Evolutionary conservation across 345 rosid genomes (phyloP), one percentile per base, ranked within the genome.

Genomic region (Mercurialis annua): DNA sequence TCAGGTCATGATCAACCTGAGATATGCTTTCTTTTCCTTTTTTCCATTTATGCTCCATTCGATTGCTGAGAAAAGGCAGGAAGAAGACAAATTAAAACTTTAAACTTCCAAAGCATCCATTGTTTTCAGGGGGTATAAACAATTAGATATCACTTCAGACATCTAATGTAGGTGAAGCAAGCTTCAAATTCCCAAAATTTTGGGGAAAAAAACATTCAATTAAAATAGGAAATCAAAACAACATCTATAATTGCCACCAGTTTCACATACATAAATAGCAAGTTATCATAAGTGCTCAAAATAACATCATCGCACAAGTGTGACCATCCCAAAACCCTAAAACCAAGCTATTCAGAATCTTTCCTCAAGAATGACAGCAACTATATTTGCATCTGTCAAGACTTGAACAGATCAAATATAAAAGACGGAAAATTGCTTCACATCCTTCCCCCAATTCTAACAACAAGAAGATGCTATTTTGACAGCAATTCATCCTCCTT

Each of bases 51-150:
- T 67, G 83, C 83, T 78, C 59, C 84, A 76, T 73, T 80, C 66
- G 62, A 74, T 65, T 73, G 78, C 81, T 79, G 81, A 81, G 78
- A 77, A 80, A 81, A 83, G 64, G 59, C 60, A 79, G 68, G 72
- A 67, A 77, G 74, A 65, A 76, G 55, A 29, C 50, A 62, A 42
- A 67, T 63, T 58, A 71, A 64, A 55, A 64, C 51, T 59, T 59
- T 27, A 63, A 63, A 38, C 14, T 17, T 44, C 49, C 16, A 15
- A 29, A 2, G 38, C 3, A 63, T 36, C 29, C 29, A 65, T 29
- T 60, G 64, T 42, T 52, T n/a, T 68, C 26, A 64, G 49, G 29
- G 43, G 30, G 62, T 47, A 63, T 34, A 40, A 67, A 42, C 43
- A 60, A 77, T 54, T 1, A 62, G 38, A 59, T 30, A 59, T 51